Base-by-base conservation (phyloP, 2,329 filamentous ascomycete species). In the Aphanoascus verrucosus region DNA sequence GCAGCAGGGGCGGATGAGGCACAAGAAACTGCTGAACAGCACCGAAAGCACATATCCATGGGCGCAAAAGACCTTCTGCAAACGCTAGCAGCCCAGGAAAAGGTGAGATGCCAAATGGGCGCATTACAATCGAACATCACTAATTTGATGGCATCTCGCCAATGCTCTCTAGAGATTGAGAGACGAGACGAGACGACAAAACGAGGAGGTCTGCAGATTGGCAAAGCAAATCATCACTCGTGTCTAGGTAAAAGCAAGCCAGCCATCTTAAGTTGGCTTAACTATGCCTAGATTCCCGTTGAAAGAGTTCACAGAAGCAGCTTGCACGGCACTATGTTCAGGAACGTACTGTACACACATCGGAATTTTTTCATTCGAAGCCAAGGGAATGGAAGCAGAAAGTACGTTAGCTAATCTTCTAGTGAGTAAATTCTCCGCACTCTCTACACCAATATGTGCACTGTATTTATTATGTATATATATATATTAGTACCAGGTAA, bases 201-300 rank as follows among this genome's bases (percentile, higher is more conserved):
- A 56, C n/a, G 56, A 57, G 34, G 55, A 57, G 35, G 55, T 61
- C 17, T 56, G 56, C 42, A 53, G 56, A 11, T 47, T 61, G 12
- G 58, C 59, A n/a, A 55, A 43, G 49, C 57, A 56, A 47, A 55
- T 61, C 32, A 52, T 58, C 32, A 20, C 49, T 9, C 48, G 47
- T 14, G 42, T 49, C 12, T 58, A 48, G 52, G 17, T 5, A n/a
- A 38, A 20, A 37, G n/a, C 42, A 28, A 17, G 17, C 2, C 41
- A 23, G 11, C 5, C 41, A 23, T 17, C 41, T 28, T 28, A 7
- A 28, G 7, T 4, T 28, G 23, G 23, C 23, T 28, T 28, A n/a
- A n/a, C n/a, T n/a, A 28, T 28, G 23, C 7, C 23, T 7, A 4
- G 7, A 28, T 28, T 28, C 7, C 23, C 23, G 7, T 28, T 28